Base-by-base conservation (phyloP, 2,329 filamentous ascomycete genomes). In the Microdochium paspali region DNA sequence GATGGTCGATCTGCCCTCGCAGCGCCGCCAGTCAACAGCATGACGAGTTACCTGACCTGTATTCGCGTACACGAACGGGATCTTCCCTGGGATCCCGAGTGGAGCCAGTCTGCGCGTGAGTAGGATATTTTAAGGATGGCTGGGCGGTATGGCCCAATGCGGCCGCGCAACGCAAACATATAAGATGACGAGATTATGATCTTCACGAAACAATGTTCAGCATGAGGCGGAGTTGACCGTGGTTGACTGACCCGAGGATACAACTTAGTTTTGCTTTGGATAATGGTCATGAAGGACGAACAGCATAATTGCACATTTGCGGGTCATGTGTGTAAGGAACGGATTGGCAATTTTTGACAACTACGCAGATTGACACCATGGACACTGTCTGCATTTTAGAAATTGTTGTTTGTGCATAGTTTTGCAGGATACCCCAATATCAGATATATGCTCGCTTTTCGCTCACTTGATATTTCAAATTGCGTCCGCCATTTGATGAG, bases 1-100 rank as follows among this genome's bases (percentile, higher is more conserved):
- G 69, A 71, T 5, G 70, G 68, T 15, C 63, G 64, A 40, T 32
- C 52, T 10, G 46, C 48, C 5, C 43, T 53, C 44, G 50, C 18
- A 31, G 44, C 24, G 21, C 28, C 44, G 28, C 50, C 47, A 3
- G 45, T 48, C 2, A 52, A 51, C 18, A 54, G 55, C 15, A 56
- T 57, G 54, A 61, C 55, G 32, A 58, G 53, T 31, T 63, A 63
- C 47, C 51, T 63, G 12, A 63, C 61, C 20, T 63, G 61, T 45
- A 57, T 61, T 4, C 53, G 60, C 24, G 58, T 64, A 18, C 51
- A 57, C 42, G 60, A 62, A 45, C 54, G 61, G 42, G 61, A 64
- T 31, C 47, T 64, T 23, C 61, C 61, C 3, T 64, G 61, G 61
- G 54, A 57, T 30, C 50, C 50, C 13, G 60, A 60, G 26, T 28